A percentile compares a stretch with the other conserved stretches of the same genome.
Conservation (phyloP, 768 basidiomycete genomes). For the Galerina marginata region DNA sequence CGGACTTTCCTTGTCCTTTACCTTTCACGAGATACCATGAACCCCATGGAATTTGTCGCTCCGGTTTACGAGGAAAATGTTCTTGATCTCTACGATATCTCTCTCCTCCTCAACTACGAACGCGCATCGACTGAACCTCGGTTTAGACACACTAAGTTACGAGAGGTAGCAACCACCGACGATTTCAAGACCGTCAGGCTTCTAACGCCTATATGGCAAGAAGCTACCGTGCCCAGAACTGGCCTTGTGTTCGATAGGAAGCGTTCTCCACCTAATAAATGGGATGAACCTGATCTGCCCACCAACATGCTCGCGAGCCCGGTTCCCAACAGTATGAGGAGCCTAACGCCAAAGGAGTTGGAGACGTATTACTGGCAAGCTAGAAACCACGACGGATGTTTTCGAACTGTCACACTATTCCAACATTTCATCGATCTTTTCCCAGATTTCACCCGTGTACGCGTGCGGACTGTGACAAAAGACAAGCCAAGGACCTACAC, state of each 20-base stretch:
- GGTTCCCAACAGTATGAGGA: background rate
- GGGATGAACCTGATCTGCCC: slow-evolving; percentile 11
- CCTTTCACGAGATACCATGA: no score
- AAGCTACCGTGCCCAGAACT: slow-evolving; percentile 15
- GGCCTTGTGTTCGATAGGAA: slow-evolving; percentile 24
- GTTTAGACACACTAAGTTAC: slow-evolving; percentile 26
- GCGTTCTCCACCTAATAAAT: background rate
- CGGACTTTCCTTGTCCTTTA: no score
- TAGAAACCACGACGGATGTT: slow-evolving; percentile 29
- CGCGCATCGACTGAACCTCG: slow-evolving; percentile 26
- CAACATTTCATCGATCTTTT: slow-evolving; percentile 31
- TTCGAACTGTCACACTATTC: slow-evolving; percentile 19
- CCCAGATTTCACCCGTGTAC: slow-evolving; percentile 18
- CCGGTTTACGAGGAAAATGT: slow-evolving; percentile 2
- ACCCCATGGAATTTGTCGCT: no score
- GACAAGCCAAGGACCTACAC: slow-evolving; percentile 16
- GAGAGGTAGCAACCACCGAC: slow-evolving; percentile 19
- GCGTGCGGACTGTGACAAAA: slow-evolving; percentile 22
- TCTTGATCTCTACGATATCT: slow-evolving; percentile 27
- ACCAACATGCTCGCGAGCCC: slow-evolving; percentile 20
- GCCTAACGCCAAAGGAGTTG: slow-evolving; percentile 20
- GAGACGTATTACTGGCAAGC: slow-evolving; percentile 30
- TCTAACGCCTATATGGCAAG: slow-evolving; percentile 9
- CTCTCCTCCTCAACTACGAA: slow-evolving; percentile 29
- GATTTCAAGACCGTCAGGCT: slow-evolving; percentile 22